A percentile compares a stretch with the other conserved stretches of the same genome.
Evolutionary conservation across 192 early-diverging fungal species (phyloP).

Genomic region (Linnemannia exigua): DNA sequence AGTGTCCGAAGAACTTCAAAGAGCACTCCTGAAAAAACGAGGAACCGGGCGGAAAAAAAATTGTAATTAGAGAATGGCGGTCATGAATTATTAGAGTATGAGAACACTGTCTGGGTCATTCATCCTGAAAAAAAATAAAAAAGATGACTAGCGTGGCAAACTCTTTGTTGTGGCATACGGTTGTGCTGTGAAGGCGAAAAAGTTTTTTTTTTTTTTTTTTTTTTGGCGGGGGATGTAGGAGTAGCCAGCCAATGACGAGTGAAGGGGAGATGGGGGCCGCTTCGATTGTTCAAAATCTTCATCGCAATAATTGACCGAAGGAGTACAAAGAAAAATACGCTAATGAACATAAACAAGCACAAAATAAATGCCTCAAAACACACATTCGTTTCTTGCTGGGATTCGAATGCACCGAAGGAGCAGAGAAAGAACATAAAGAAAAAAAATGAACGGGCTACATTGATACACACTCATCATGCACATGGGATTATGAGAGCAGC

Average conservation of each 20-base stretch:
- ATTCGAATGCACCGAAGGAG: background rate
- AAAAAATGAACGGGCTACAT: background rate
- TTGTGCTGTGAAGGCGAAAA: background rate
- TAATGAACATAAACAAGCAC: background rate
- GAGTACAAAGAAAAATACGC: constrained; percentile 16
- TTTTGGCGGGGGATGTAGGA: background rate
- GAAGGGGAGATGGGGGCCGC: background rate
- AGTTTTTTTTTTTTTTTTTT: constrained; percentile 7
- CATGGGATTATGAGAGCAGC: background rate
- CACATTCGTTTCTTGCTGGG: background rate
- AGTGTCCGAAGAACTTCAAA: constrained; percentile 48
- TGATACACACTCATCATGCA: background rate
- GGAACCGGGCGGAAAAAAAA: background rate
- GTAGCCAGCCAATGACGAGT: constrained; percentile 1
- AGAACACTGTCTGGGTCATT: constrained; percentile 11
- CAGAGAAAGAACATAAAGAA: background rate
- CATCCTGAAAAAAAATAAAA: background rate
- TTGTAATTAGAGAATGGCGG: constrained; percentile 5
- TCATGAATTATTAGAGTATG: background rate
- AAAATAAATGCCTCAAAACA: constrained; percentile 3
- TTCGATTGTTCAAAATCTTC: background rate
- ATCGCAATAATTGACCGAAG: background rate
- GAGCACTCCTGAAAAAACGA: constrained; percentile 18
- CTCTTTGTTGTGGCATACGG: background rate
- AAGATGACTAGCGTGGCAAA: background rate